Evolutionary conservation across 306 rosid genomes (phyloP), one percentile per base, ranked within the genome.

Genomic region (Dalbergia cochinchinensis): DNA sequence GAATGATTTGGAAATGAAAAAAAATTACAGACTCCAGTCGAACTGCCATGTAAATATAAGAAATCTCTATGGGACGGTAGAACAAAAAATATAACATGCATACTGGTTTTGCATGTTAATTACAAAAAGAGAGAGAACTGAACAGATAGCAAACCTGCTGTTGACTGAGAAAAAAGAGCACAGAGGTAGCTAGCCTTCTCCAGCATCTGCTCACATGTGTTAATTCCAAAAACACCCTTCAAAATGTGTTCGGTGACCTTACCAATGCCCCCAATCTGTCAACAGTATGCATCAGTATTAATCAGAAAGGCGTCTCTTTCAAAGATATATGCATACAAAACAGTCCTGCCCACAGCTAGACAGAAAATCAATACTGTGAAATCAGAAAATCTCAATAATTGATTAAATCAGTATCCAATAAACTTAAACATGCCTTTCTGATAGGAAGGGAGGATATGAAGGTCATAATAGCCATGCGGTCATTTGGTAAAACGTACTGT

Each of bases 181-280:
- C 86, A 88, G 48, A 95, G 87, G 54, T 81, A 85, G 82, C 88
- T 81, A 83, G 88, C 82, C 79, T 95, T 95, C 85, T 89, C 88
- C 73, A 91, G 83, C 86, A 95, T 90, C 84, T 92, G 97, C 86
- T 88, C 92, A 74, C 97, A 95, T 53, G 99, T 92, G 81, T 12
- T 87, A 63, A 95, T 91, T 80, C 92, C 97, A 61, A 95, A 82
- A 83, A 85, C 97, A 57, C 74, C 98, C 80, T 89, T 91, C 80
- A 95, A 89, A 50, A 95, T 86, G 73, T 85, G 88, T 81, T 95
- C 99, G 57, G 97, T 92, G 81, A 95, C 99, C 86, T 92, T 95
- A 79, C 99, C 97, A 11, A 95, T 95, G 76, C 99, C 99, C 83
- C 97, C 99, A 86, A 95, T 92, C 97, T 95, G 91, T 79, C 68